Base-by-base conservation (phyloP, 805 yeast genomes). In the Spathaspora passalidarum region DNA sequence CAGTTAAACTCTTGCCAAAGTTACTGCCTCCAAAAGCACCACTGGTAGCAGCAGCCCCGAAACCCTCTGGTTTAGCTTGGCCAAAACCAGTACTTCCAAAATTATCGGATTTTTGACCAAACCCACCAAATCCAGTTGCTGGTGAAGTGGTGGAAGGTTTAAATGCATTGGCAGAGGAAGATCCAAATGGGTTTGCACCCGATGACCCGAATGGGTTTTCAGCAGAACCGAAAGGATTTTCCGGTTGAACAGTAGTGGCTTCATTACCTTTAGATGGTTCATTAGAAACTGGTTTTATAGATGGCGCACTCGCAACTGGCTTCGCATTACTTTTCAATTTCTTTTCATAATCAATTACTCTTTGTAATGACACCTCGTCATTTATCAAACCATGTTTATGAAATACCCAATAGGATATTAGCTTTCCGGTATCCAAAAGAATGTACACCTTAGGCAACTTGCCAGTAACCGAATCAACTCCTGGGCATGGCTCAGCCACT, bases 401-500 rank as follows among this genome's bases (percentile, higher is more conserved):
- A 60, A 81, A 82, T 1, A 88, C 55, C 62, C 85, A 76, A 86
- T 92, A 86, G 3, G 78, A 72, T 36, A 80, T 62, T 19, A 88
- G 57, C 26, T 63, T 69, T 32, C 95, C 95, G 47, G 77, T 76
- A 52, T 83, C 77, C 39, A 83, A 82, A 47, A 88, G 61, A 7
- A 79, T 66, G 68, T 84, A 79, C 13, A 87, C 47, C 22, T 86
- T 68, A 0, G 96, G 96, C 47, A 87, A 67, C 17, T 56, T 55
- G 34, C 88, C 81, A 0, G 59, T 69, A 8, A 80, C 79, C 34
- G 69, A 69, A 1, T 84, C 88, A 2, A 84, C 70, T 9, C 81
- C 81, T 5, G 69, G 62, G 49, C 81, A 77, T 0, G 92, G 89
- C 11, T 77, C 75, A 2, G 59, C 44, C 1, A 83, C 78, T 1